Base-by-base conservation (phyloP, 345 rosid species). In the Ceriops decandra region DNA sequence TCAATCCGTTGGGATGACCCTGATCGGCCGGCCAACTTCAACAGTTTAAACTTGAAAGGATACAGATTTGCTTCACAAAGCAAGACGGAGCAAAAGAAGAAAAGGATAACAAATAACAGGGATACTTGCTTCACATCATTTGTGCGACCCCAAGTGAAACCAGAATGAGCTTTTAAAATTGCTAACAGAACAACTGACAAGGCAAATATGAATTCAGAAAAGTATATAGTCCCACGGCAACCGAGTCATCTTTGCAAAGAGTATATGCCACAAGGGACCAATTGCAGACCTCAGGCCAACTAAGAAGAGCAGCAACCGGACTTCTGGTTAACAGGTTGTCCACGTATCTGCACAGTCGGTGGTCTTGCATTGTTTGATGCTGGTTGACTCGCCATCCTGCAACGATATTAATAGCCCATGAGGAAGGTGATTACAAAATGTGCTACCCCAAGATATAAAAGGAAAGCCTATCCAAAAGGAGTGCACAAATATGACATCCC, bases 341-440 rank as follows among this genome's bases (percentile, higher is more conserved):
- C 98, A 35, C 96, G 86, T 64, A 93, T 89, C 84, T 91, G 93
- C 73, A 93, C 98, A 0, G 97, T 91, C 31, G 97, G 87, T 59
- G 93, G 97, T 78, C 91, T 86, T 5, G 95, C 86, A 30, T 83
- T 86, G 71, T 77, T 82, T 71, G 74, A 74, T 16, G 90, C 86
- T 16, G 98, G 97, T 78, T 93, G 97, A 80, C 95, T 93, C 11
- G 96, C 98, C 98, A 93, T 91, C 88, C 98, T 93, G 84, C 63
- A 72, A 2, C n/a, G 1, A 30, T 19, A 31, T 53, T 16, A 63
- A n/a, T 61, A 57, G 26, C 49, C 31, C 47, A 13, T 17, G 52
- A 17, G 24, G 9, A 58, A 49, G 24, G 22, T 16, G 30, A 57
- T 30, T 49, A n/a, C 30, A 10, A 11, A 49, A 13, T 36, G n/a